Evolutionary conservation across 2,329 filamentous ascomycete genomes (phyloP).

Genomic region (Lecanicillium sp.): DNA sequence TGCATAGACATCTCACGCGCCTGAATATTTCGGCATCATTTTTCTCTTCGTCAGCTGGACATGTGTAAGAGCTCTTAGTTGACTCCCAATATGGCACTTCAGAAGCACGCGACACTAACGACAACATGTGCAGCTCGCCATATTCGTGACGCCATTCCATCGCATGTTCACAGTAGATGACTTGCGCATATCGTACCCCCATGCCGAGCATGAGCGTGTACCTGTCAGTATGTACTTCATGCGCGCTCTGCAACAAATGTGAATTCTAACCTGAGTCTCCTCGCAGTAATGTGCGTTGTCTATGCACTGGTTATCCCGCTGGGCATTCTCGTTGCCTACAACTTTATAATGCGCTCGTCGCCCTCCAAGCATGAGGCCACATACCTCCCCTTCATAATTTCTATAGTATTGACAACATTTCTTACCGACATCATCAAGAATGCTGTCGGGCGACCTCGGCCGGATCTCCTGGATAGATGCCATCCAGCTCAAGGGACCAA

Average conservation of each 20-base stretch:
- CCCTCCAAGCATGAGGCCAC: slow-evolving; percentile 79
- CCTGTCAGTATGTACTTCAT: slow-evolving; percentile 52
- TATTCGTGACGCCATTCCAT: slow-evolving; percentile 70
- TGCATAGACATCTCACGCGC: slow-evolving; percentile 66
- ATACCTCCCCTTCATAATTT: slow-evolving; percentile 70
- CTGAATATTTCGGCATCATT: slow-evolving; percentile 76
- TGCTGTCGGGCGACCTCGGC: slow-evolving; percentile 64
- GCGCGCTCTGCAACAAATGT: no score
- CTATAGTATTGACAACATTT: slow-evolving; percentile 68
- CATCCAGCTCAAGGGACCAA: slow-evolving; percentile 51
- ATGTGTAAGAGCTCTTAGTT: slow-evolving; percentile 34
- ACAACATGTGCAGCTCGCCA: slow-evolving; percentile 17
- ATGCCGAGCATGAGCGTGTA: slow-evolving; percentile 77
- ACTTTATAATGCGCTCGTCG: slow-evolving; percentile 51
- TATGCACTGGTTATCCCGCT: slow-evolving; percentile 71
- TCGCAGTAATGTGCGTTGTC: slow-evolving; percentile 60
- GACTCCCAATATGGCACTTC: background rate
- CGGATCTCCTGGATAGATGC: slow-evolving; percentile 64
- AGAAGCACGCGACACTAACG: slow-evolving; percentile 2
- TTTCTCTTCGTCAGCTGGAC: slow-evolving; percentile 62
- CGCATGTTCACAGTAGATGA: slow-evolving; percentile 90
- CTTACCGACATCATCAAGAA: slow-evolving; percentile 91
- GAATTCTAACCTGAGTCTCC: no score
- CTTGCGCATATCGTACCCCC: slow-evolving; percentile 74
- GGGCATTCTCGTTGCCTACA: slow-evolving; percentile 55